phyloP scores from a whole-genome alignment of 2,329 filamentous ascomycete species.

The Hymenoscyphus linearis region DNA sequence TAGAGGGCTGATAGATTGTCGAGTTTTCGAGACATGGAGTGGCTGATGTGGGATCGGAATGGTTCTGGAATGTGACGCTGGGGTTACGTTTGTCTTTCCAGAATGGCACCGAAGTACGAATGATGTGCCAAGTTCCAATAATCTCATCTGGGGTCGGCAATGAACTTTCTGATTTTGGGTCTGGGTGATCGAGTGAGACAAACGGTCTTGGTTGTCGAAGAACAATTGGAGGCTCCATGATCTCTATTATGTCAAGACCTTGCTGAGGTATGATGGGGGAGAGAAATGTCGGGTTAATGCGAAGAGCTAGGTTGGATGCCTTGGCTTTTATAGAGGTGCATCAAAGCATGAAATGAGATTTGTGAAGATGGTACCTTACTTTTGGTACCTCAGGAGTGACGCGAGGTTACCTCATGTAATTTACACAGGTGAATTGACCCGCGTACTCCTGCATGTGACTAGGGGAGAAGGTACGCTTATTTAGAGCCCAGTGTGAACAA shows the following conservation, averaged over 20 bases:
- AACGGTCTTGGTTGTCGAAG: not conserved
- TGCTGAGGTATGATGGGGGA: not conserved
- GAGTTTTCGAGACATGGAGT: not conserved
- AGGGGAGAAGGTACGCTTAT: not conserved
- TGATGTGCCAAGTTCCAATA: not conserved
- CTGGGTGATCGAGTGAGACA: not conserved
- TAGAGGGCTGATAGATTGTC: not conserved
- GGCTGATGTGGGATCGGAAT: not conserved
- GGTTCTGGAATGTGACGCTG: not conserved
- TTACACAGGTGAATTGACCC: not conserved
- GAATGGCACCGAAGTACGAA: not conserved
- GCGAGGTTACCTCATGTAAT: not conserved
- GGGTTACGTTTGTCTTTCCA: conserved; percentile 1
- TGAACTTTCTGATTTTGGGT: not conserved
- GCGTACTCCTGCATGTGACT: not conserved
- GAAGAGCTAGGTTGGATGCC: too few relatives aligned
- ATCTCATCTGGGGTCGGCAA: not conserved
- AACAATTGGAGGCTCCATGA: not conserved
- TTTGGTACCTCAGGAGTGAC: not conserved
- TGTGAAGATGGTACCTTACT: not conserved
- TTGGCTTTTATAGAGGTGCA: too few relatives aligned
- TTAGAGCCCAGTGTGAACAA: not conserved
- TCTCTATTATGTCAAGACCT: not conserved
- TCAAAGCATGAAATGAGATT: not conserved
- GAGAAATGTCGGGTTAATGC: too few relatives aligned